Conservation (phyloP, 805 yeast species). For the Saccharomycopsis sp. region DNA sequence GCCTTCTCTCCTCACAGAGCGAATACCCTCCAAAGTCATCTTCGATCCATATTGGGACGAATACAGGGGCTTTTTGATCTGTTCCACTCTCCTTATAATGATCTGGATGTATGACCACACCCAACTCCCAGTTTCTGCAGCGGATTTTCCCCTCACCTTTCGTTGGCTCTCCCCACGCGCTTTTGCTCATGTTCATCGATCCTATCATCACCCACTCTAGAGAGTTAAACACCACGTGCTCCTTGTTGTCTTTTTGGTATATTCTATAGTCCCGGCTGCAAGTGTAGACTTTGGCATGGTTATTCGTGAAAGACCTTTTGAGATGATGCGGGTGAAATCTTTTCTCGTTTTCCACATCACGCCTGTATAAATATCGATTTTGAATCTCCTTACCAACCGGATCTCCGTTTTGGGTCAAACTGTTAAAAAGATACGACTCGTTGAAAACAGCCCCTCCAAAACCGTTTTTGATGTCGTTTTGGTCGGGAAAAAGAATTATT, state of each 20-base stretch:
- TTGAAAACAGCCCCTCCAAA: slow-evolving; percentile 9
- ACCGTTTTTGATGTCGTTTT: slow-evolving; percentile 5
- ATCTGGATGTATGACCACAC: slow-evolving; percentile 15
- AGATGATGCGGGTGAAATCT: neutral
- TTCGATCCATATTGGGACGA: slow-evolving; percentile 18
- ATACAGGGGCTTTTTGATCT: neutral
- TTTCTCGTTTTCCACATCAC: slow-evolving; percentile 12
- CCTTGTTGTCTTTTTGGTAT: neutral
- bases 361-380: slow-evolving; percentile 8
- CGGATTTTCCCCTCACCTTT: slow-evolving; percentile 3
- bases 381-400: slow-evolving; percentile 3
- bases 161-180: slow-evolving; percentile 19
- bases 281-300: slow-evolving; percentile 18
- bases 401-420: slow-evolving; percentile 2
- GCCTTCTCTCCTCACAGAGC: neutral
- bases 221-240: slow-evolving; percentile 4
- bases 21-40: slow-evolving; percentile 5
- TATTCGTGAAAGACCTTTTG: slow-evolving; percentile 6
- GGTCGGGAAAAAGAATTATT: slow-evolving; percentile 18
- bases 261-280: slow-evolving; percentile 5
- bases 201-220: slow-evolving; percentile 18
- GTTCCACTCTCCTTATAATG: slow-evolving; percentile 8
- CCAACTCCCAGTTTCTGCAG: slow-evolving; percentile 19
- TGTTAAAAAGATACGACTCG: slow-evolving; percentile 8
- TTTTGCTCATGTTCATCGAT: slow-evolving; percentile 16